phyloP scores from a whole-genome alignment of 164 flowering plant species.

The Akebia trifoliata region DNA sequence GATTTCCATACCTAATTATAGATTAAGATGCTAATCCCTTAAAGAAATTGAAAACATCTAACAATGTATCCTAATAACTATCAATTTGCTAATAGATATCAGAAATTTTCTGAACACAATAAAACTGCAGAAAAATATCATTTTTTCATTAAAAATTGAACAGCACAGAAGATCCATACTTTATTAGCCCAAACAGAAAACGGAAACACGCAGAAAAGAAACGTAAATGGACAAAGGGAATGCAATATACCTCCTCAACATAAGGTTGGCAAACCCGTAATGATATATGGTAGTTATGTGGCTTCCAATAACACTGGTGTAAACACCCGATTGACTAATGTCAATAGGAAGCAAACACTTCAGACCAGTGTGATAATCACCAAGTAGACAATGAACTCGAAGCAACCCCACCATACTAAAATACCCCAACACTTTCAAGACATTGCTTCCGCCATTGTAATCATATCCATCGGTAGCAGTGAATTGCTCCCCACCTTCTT shows the following conservation, averaged over 20 bases:
- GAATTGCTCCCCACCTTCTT: conserved; percentile 87
- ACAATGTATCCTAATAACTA: too few relatives aligned
- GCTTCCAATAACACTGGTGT: conserved; percentile 89
- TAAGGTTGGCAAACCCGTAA: conserved; percentile 94
- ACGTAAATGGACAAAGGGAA: neutral
- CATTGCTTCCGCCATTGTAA: conserved; percentile 96
- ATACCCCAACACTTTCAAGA: conserved; percentile 92
- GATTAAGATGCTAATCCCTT: too few relatives aligned
- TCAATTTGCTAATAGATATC: too few relatives aligned
- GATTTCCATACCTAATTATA: too few relatives aligned
- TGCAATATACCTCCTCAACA: conserved; percentile 76
- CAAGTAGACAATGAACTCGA: conserved; percentile 91
- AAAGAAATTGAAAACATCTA: too few relatives aligned
- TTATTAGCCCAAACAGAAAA: conserved; percentile 1
- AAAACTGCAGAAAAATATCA: too few relatives aligned
- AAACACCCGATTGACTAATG: conserved; percentile 87
- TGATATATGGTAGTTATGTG: conserved; percentile 92
- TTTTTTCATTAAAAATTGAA: neutral
- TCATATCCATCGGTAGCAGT: conserved; percentile 96
- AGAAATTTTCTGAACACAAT: too few relatives aligned
- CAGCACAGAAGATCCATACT: neutral
- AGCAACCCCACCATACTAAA: conserved; percentile 98
- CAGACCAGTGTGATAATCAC: conserved; percentile 94
- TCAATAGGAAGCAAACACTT: conserved; percentile 93
- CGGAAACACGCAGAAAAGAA: neutral